A percentile compares a stretch with the other conserved stretches of the same genome.
phyloP scores from a whole-genome alignment of 2,329 filamentous ascomycete genomes.

The Aplosporella prunicola region DNA sequence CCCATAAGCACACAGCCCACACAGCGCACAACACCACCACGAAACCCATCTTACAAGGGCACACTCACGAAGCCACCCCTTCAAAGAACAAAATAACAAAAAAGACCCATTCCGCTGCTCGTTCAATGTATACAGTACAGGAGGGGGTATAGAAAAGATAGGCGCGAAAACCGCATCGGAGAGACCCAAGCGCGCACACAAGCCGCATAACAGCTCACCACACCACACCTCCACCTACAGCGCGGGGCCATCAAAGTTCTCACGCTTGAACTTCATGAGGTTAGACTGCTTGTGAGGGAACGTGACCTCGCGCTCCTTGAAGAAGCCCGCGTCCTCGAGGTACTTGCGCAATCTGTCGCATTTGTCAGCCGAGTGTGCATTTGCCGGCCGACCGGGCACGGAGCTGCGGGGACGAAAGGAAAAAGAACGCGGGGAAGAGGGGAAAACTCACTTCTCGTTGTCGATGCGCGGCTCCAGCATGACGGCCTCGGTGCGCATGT shows the following conservation, averaged over 20 bases:
- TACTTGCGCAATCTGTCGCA: constrained; percentile 55
- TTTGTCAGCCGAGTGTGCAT: constrained; percentile 10
- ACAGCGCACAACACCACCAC: too few relatives aligned
- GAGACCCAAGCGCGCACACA: too few relatives aligned
- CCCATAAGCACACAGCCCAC: too few relatives aligned
- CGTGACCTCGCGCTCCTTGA: constrained; percentile 73
- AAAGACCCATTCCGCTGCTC: too few relatives aligned
- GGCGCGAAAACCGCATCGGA: too few relatives aligned
- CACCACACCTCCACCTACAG: constrained; percentile 4
- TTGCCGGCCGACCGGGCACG: not conserved
- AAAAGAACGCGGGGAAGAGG: not conserved
- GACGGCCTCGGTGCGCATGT: constrained; percentile 71
- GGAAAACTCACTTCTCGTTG: constrained; percentile 67
- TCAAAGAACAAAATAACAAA: too few relatives aligned
- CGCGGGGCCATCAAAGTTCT: constrained; percentile 51
- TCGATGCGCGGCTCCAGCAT: constrained; percentile 86
- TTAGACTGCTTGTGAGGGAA: constrained; percentile 92
- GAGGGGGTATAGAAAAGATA: too few relatives aligned
- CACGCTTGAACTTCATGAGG: constrained; percentile 68
- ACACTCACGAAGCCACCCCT: too few relatives aligned
- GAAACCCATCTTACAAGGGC: too few relatives aligned
- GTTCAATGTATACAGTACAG: too few relatives aligned
- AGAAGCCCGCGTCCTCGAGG: constrained; percentile 66
- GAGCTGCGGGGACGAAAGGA: too few relatives aligned
- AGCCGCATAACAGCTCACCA: too few relatives aligned